A percentile compares a stretch with the other conserved stretches of the same genome.
Evolutionary conservation across 2,329 filamentous ascomycete genomes (phyloP).

Genomic region (Domatiomyces catenatus): DNA sequence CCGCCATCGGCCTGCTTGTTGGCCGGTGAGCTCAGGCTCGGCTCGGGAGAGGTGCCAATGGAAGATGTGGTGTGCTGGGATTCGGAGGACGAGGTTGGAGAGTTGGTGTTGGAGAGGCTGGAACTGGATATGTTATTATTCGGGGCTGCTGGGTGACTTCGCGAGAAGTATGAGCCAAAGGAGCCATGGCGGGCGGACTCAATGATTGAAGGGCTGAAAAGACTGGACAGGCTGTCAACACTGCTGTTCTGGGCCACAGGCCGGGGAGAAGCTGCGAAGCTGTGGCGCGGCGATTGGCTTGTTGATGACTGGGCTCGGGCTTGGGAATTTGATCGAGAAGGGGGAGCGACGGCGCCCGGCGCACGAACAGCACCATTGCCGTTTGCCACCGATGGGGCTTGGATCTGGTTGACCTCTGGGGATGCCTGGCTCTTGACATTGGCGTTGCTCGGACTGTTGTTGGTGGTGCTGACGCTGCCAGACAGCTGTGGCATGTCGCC

Average conservation of each 20-base stretch:
- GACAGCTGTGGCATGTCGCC: constrained; percentile 45
- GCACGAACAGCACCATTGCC: neutral
- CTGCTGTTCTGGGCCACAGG: constrained; percentile 4
- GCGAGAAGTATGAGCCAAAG: constrained; percentile 24
- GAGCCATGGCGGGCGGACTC: constrained; percentile 31
- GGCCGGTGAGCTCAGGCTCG: constrained; percentile 27
- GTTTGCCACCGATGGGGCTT: neutral
- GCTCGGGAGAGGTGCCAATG: constrained; percentile 35
- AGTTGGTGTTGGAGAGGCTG: constrained; percentile 29
- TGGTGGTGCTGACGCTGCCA: neutral
- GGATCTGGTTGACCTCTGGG: constrained; percentile 1
- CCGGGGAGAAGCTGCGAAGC: constrained; percentile 10
- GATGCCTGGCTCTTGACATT: constrained; percentile 4
- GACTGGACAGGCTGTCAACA: constrained; percentile 35
- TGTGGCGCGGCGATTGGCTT: constrained; percentile 11
- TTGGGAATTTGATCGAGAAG: constrained; percentile 6
- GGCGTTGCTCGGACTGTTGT: constrained; percentile 2
- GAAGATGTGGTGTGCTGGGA: constrained; percentile 33
- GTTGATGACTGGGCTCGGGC: constrained; percentile 4
- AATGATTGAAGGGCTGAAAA: constrained; percentile 44
- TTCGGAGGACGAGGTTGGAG: constrained; percentile 34
- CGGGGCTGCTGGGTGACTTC: constrained; percentile 13
- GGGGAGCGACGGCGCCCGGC: neutral
- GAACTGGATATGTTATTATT: constrained; percentile 19
- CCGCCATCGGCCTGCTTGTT: constrained; percentile 23